Evolutionary conservation across 768 basidiomycete genomes (phyloP).

Genomic region (Boletus rubropictus): DNA sequence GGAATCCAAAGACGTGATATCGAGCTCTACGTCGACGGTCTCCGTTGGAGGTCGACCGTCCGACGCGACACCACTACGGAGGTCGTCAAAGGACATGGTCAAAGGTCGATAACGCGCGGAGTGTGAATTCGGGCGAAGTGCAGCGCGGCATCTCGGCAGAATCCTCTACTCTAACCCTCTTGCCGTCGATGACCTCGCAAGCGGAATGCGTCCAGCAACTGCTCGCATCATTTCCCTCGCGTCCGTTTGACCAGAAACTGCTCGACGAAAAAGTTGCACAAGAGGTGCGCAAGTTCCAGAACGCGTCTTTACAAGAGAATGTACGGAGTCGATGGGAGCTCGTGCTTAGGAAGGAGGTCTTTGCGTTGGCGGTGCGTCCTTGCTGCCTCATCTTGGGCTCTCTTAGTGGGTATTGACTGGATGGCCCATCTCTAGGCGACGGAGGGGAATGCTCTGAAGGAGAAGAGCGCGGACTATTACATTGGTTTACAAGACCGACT

Average conservation of each 20-base stretch:
- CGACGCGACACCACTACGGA: slow-evolving; percentile 9
- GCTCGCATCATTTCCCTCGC: slow-evolving; percentile 46
- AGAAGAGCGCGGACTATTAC: slow-evolving; percentile 53
- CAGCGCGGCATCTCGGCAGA: slow-evolving; percentile 24
- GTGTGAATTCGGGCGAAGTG: background rate
- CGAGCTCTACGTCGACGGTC: slow-evolving; percentile 29
- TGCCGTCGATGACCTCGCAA: slow-evolving; percentile 43
- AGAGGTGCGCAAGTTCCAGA: slow-evolving; percentile 39
- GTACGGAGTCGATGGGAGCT: slow-evolving; percentile 73
- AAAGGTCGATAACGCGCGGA: slow-evolving; percentile 18
- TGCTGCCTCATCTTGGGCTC: background rate
- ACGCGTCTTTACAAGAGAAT: slow-evolving; percentile 48
- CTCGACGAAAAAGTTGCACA: slow-evolving; percentile 48
- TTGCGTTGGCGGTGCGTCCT: slow-evolving; percentile 59
- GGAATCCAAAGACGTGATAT: slow-evolving; percentile 31
- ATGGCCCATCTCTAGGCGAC: slow-evolving; percentile 41
- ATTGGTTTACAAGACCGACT: slow-evolving; percentile 52
- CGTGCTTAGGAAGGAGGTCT: slow-evolving; percentile 63
- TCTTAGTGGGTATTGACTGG: background rate
- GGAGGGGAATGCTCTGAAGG: slow-evolving; percentile 61
- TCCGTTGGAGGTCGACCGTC: slow-evolving; percentile 5
- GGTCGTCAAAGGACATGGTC: slow-evolving; percentile 27
- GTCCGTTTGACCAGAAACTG: slow-evolving; percentile 41
- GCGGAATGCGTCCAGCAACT: slow-evolving; percentile 46
- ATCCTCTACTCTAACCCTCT: background rate